Percentiles rank a stretch among this genome's conserved stretches.
Evolutionary conservation across 2,329 filamentous ascomycete species (phyloP).

Genomic region (Fusarium fracticaudum): DNA sequence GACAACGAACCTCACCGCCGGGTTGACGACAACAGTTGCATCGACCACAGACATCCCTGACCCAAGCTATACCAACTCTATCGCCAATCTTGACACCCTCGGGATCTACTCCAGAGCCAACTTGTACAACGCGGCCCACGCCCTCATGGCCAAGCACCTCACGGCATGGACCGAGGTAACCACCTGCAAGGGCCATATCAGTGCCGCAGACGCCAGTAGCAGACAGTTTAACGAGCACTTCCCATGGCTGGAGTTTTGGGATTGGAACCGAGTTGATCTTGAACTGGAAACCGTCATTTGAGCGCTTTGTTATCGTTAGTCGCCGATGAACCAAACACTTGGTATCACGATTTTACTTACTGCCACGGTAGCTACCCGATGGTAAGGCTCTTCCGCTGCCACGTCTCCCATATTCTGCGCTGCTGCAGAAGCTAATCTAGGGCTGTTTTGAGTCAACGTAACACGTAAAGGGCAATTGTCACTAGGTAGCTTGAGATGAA

Average conservation of each 20-base stretch:
- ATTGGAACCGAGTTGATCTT: not conserved
- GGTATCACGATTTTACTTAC: not conserved
- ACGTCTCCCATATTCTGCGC: not conserved
- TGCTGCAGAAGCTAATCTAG: not conserved
- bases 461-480: not conserved
- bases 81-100: not conserved
- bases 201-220: conserved; percentile 34
- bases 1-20: conserved; percentile 49
- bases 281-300: not conserved
- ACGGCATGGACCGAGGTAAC: conserved; percentile 22
- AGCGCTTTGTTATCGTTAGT: not conserved
- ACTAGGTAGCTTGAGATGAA: not conserved
- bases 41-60: conserved; percentile 44
- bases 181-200: conserved; percentile 29
- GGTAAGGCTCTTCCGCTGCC: not conserved
- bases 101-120: conserved; percentile 12
- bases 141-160: conserved; percentile 36
- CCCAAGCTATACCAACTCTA: conserved; percentile 30
- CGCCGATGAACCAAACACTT: no score
- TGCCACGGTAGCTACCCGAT: not conserved
- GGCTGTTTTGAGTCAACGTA: not conserved
- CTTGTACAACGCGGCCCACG: conserved; percentile 15
- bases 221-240: conserved; percentile 22
- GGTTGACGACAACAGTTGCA: conserved; percentile 50
- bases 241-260: conserved; percentile 17